A percentile compares a stretch with the other conserved stretches of the same genome.
Conservation (phyloP, 306 rosid species). For the Rosa chinensis region DNA sequence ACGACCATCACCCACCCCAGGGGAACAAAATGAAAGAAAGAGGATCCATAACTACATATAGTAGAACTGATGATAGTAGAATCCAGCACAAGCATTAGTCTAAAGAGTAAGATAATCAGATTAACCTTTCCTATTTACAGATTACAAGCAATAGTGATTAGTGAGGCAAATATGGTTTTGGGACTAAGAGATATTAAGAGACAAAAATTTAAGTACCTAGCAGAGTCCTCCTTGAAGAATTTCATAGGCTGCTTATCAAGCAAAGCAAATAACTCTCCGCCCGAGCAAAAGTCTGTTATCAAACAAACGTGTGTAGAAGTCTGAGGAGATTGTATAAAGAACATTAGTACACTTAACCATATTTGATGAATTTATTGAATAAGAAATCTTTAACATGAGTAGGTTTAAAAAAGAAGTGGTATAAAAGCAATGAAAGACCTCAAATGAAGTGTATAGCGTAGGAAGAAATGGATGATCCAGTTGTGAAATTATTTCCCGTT, state of each 20-base stretch:
- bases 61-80: not conserved
- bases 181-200: not conserved
- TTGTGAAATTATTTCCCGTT: slow-evolving; percentile 81
- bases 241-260: slow-evolving; percentile 95
- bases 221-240: slow-evolving; percentile 79
- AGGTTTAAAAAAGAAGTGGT: not conserved
- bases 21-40: not conserved
- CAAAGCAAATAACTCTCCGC: slow-evolving; percentile 92
- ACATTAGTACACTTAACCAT: slow-evolving; percentile 24
- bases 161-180: not conserved
- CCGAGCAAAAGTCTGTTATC: slow-evolving; percentile 85
- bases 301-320: slow-evolving; percentile 85
- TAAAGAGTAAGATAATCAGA: not conserved
- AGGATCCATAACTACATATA: not conserved
- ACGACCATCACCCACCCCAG: not conserved
- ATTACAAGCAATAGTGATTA: slow-evolving; percentile 2
- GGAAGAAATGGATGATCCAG: slow-evolving; percentile 99
- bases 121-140: not conserved
- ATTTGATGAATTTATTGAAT: not conserved
- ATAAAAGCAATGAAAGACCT: slow-evolving; percentile 44
- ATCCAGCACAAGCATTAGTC: not conserved
- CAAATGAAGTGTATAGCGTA: slow-evolving; percentile 84
- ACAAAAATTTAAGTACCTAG: slow-evolving; percentile 53
- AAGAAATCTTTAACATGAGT: not conserved
- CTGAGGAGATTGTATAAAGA: slow-evolving; percentile 45